phyloP scores from a whole-genome alignment of 805 yeast species.

The Pachysolen tannophilus region DNA sequence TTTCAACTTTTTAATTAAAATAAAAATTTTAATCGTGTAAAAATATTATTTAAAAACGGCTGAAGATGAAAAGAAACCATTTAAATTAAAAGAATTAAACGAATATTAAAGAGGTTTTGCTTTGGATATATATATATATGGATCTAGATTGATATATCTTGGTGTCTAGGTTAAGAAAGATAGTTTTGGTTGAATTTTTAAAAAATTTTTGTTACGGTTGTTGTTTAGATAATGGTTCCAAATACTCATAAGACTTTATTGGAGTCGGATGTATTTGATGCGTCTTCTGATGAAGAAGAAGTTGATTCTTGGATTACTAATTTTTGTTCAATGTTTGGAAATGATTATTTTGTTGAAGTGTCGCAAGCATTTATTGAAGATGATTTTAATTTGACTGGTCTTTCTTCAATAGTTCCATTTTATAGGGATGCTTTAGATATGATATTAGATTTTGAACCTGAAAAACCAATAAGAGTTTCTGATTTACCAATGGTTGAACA shows the following conservation, averaged over 20 bases:
- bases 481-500: constrained; percentile 75
- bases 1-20: too few relatives aligned
- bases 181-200: too few relatives aligned
- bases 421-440: constrained; percentile 89
- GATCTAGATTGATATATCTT: constrained; percentile 8
- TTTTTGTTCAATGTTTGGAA: constrained; percentile 72
- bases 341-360: constrained; percentile 88
- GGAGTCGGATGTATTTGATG: constrained; percentile 10
- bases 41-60: too few relatives aligned
- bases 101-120: too few relatives aligned
- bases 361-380: constrained; percentile 91
- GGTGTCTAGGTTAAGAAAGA: too few relatives aligned
- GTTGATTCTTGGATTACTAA: constrained; percentile 77
- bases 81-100: too few relatives aligned
- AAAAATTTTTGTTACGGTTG: too few relatives aligned
- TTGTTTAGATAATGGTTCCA: too few relatives aligned
- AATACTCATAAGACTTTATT: too few relatives aligned
- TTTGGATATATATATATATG: background rate
- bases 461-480: constrained; percentile 47
- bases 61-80: too few relatives aligned
- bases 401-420: constrained; percentile 77
- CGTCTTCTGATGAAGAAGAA: constrained; percentile 33
- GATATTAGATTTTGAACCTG: constrained; percentile 78
- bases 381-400: constrained; percentile 91
- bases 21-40: too few relatives aligned